These are phyloP conservation scores for Amanita muscaria DNA, from an alignment of 768 basidiomycete genomes.

Conservation along the genomic window DNA sequence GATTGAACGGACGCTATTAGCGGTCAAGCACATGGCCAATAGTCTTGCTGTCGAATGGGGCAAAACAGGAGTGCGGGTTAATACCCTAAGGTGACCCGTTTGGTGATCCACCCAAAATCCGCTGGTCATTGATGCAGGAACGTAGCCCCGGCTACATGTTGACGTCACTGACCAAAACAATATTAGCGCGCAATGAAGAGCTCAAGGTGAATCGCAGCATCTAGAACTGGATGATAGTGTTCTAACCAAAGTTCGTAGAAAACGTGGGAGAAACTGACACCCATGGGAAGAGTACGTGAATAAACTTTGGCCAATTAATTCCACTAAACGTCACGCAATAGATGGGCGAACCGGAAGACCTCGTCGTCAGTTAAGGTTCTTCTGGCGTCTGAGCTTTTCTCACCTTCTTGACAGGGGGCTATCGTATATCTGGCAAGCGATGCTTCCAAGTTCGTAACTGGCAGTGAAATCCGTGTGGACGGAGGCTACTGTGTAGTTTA, in stretches of 20 bases:
- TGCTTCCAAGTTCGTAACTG: constrained; percentile 86
- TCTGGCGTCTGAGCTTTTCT: constrained; percentile 5
- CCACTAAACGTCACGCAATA: constrained; percentile 20
- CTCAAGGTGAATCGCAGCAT: constrained; percentile 47
- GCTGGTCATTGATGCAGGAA: constrained; percentile 4
- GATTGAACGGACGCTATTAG: constrained; percentile 25
- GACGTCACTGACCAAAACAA: constrained; percentile 79
- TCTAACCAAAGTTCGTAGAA: constrained; percentile 33
- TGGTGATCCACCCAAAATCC: constrained; percentile 6
- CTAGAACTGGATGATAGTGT: background rate
- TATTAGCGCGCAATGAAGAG: constrained; percentile 66
- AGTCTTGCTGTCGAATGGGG: constrained; percentile 97
- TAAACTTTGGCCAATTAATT: background rate
- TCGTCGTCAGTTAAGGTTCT: constrained; percentile 45
- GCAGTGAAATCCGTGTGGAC: constrained; percentile 77
- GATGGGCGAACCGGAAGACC: constrained; percentile 91
- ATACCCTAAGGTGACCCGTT: constrained; percentile 59
- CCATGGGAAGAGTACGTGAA: constrained; percentile 68
- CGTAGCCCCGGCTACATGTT: constrained; percentile 88
- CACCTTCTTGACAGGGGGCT: constrained; percentile 48
- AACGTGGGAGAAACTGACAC: constrained; percentile 79
- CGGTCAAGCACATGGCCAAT: constrained; percentile 90
- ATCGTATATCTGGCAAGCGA: constrained; percentile 88
- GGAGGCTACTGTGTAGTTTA: constrained; percentile 78
- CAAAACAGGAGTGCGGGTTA: constrained; percentile 78